Evolutionary conservation across 305 asterid species (phyloP).

Genomic region (Fraxinus albicans): DNA sequence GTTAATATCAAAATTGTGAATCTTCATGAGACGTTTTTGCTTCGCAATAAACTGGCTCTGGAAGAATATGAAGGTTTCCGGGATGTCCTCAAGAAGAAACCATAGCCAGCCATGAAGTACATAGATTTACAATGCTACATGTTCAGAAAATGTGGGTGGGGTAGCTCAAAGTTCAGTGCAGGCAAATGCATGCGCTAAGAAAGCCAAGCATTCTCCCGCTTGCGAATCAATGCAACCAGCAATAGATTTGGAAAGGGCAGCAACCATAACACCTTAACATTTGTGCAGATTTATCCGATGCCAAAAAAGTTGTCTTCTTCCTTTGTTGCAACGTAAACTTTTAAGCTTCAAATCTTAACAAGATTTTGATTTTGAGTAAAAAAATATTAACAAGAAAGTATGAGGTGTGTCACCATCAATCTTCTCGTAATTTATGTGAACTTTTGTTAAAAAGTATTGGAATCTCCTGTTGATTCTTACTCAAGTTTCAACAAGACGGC

Average conservation of each 20-base stretch:
- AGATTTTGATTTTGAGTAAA: neutral
- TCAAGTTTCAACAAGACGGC: neutral
- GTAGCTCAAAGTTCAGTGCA: too few relatives aligned
- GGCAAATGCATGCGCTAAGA: too few relatives aligned
- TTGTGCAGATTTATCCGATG: neutral
- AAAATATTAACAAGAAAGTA: neutral
- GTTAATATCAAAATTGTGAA: too few relatives aligned
- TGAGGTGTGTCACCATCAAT: neutral
- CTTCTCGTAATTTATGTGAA: neutral
- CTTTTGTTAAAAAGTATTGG: neutral
- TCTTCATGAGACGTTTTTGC: too few relatives aligned
- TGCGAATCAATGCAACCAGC: neutral
- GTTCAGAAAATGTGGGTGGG: too few relatives aligned
- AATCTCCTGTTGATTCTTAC: neutral
- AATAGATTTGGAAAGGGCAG: neutral
- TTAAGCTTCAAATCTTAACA: neutral
- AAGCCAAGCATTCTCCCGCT: neutral
- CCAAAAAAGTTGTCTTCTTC: neutral
- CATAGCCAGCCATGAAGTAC: too few relatives aligned
- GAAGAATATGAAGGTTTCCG: too few relatives aligned
- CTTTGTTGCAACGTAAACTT: neutral
- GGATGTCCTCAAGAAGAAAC: too few relatives aligned
- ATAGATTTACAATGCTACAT: too few relatives aligned
- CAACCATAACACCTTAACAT: neutral
- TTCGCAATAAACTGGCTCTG: too few relatives aligned